Evolutionary conservation across 2,329 filamentous ascomycete genomes (phyloP).

Genomic region (Diaporthe citriasiana): DNA sequence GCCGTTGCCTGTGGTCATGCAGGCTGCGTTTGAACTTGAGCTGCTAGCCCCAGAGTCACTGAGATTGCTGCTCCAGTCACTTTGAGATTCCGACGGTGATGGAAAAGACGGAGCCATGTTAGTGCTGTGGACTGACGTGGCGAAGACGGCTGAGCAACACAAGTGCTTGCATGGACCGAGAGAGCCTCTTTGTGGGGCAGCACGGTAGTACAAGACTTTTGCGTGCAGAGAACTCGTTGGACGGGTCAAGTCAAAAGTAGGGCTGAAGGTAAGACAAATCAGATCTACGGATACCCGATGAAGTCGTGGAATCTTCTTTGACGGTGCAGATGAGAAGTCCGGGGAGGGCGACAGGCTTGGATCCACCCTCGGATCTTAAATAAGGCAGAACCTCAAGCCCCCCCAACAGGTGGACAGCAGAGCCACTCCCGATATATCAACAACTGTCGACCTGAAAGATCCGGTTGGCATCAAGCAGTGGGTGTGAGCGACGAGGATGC

Average conservation of each 20-base stretch:
- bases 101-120: conserved; percentile 31
- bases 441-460: background rate
- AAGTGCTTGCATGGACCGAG: background rate
- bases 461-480: conserved; percentile 5
- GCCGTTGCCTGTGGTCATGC: background rate
- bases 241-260: background rate
- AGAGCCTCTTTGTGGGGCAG: background rate
- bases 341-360: background rate
- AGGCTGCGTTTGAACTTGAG: background rate
- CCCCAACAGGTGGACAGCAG: conserved; percentile 1
- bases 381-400: background rate
- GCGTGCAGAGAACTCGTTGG: background rate
- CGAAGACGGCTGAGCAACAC: background rate
- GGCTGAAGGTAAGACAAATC: conserved; percentile 28
- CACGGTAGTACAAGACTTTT: conserved; percentile 22
- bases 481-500: conserved; percentile 2
- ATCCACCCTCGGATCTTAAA: conserved; percentile 2
- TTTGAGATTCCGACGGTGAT: conserved; percentile 29
- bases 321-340: conserved; percentile 31
- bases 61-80: conserved; percentile 30
- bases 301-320: conserved; percentile 20
- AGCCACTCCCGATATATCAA: conserved; percentile 28
- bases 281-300: conserved; percentile 17
- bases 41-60: conserved; percentile 27
- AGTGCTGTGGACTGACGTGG: background rate